Conservation (phyloP, 805 yeast genomes). For the Saccharomyces mikatae region DNA sequence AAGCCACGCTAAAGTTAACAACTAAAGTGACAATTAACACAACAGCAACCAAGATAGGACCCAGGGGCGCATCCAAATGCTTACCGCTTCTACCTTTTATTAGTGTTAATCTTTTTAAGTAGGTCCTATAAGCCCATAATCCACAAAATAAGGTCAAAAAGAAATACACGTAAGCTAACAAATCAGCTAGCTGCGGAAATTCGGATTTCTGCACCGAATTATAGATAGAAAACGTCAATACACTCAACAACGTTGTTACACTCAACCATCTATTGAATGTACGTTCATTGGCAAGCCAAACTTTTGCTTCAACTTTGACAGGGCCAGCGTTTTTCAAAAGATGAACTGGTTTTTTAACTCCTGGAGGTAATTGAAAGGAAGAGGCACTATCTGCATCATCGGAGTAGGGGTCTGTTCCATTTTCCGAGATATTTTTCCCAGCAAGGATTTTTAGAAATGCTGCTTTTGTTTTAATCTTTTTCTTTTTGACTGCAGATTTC, state of each 20-base stretch:
- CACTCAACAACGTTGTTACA: constrained; percentile 75
- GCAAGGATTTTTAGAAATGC: constrained; percentile 33
- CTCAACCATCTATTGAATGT: constrained; percentile 94
- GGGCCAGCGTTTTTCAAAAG: constrained; percentile 86
- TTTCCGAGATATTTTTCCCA: constrained; percentile 36
- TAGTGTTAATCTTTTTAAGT: constrained; percentile 57
- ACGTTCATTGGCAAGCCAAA: constrained; percentile 97
- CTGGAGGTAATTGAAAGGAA: constrained; percentile 56
- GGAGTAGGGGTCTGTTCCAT: constrained; percentile 54
- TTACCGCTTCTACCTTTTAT: constrained; percentile 76
- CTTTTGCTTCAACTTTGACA: constrained; percentile 91
- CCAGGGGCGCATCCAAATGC: constrained; percentile 83
- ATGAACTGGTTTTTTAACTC: constrained; percentile 76
- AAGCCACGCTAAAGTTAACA: constrained; percentile 66
- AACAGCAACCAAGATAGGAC: constrained; percentile 75
- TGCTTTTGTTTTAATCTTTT: constrained; percentile 25
- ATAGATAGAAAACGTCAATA: constrained; percentile 77
- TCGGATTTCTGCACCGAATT: constrained; percentile 63
- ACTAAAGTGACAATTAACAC: constrained; percentile 60
- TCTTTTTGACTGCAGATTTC: constrained; percentile 4
- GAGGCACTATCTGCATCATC: constrained; percentile 72
- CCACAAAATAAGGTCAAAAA: constrained; percentile 76
- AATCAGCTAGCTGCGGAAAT: constrained; percentile 53
- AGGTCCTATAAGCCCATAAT: constrained; percentile 80
- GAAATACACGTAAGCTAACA: constrained; percentile 73